These are phyloP conservation scores for Puccinia triticina DNA, from an alignment of 1,284 basidiomycete genomes.

Conservation along the genomic window DNA sequence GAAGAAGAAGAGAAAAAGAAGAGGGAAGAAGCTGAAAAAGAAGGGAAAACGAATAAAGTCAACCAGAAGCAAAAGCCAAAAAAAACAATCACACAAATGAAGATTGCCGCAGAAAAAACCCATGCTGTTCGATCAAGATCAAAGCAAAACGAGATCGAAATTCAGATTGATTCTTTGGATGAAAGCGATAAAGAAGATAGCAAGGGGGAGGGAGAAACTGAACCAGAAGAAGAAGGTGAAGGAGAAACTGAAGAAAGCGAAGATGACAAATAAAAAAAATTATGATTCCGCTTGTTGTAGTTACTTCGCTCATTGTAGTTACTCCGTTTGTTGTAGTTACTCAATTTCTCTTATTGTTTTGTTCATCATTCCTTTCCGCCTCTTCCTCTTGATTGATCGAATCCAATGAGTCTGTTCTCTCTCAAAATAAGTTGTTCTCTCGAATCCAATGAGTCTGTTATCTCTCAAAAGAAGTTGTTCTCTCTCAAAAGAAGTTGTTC, in stretches of 20 bases:
- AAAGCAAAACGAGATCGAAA: too few species aligned
- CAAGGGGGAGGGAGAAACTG: neutral
- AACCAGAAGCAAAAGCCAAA: neutral
- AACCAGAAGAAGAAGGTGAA: neutral
- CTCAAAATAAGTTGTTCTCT: too few species aligned
- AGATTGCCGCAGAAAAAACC: neutral
- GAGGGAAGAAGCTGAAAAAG: neutral
- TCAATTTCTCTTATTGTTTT: too few species aligned
- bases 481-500: too few species aligned
- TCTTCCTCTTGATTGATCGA: too few species aligned
- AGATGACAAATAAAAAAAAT: neutral
- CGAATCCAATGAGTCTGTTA: too few species aligned
- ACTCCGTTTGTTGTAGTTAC: too few species aligned
- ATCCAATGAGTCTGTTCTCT: too few species aligned
- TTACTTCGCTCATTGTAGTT: neutral
- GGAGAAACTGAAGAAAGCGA: neutral
- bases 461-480: too few species aligned
- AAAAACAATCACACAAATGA: neutral
- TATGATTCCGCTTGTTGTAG: neutral
- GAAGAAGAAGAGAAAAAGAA: neutral
- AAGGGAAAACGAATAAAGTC: neutral
- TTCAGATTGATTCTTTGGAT: too few species aligned
- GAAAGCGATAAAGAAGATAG: neutral
- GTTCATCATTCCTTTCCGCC: too few species aligned
- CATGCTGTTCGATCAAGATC: too few species aligned